phyloP scores from a whole-genome alignment of 1,284 basidiomycete genomes.

The Marasmius tenuissimus region DNA sequence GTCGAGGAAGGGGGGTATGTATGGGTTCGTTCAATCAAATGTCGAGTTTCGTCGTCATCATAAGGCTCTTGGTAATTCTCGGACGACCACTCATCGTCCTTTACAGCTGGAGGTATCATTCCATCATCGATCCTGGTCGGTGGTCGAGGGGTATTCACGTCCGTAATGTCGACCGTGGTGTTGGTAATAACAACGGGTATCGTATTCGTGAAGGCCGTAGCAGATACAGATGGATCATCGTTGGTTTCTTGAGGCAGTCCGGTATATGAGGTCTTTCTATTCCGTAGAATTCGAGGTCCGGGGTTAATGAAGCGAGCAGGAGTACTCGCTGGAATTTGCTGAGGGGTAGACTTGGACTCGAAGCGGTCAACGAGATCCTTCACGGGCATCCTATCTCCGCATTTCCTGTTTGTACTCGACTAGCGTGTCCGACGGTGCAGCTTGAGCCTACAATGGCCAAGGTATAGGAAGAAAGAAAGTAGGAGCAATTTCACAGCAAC shows the following conservation, averaged over 20 bases:
- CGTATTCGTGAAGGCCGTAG: constrained; percentile 12
- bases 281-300: neutral
- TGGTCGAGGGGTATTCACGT: constrained; percentile 5
- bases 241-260: neutral
- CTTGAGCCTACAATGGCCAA: neutral
- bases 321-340: constrained; percentile 20
- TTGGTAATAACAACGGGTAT: constrained; percentile 6
- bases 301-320: constrained; percentile 35
- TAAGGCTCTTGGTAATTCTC: neutral
- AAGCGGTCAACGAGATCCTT: constrained; percentile 1
- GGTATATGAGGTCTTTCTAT: neutral
- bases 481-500: too few relatives aligned
- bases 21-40: neutral
- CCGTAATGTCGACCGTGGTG: constrained; percentile 21
- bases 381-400: neutral
- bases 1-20: neutral
- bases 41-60: constrained; percentile 4
- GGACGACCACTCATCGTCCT: neutral
- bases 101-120: neutral
- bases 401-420: neutral
- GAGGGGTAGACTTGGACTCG: neutral
- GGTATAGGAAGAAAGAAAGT: too few relatives aligned
- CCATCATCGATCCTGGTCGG: neutral
- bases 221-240: constrained; percentile 9
- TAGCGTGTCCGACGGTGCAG: neutral